Conservation (phyloP, 2,329 filamentous ascomycete species). For the Kalmusia sp. region DNA sequence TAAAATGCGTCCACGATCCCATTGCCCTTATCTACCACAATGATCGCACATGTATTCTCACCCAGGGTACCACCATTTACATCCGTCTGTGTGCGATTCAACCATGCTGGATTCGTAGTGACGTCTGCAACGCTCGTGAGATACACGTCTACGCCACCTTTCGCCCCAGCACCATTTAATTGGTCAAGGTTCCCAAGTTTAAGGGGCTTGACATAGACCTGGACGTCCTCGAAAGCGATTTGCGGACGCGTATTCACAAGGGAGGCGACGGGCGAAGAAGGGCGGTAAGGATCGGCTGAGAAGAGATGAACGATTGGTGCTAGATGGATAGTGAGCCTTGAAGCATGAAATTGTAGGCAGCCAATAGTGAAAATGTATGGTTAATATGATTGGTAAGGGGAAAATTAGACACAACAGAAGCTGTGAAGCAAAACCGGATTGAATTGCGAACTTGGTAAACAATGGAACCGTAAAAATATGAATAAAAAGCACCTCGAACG, state of each 20-base stretch:
- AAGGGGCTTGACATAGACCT: constrained; percentile 28
- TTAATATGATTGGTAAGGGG: neutral
- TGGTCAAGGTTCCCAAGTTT: constrained; percentile 47
- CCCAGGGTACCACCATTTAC: constrained; percentile 53
- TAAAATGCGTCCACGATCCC: constrained; percentile 64
- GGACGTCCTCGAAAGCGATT: constrained; percentile 27
- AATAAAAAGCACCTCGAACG: neutral
- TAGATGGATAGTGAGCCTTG: constrained; percentile 9
- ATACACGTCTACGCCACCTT: constrained; percentile 36
- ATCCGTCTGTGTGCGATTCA: constrained; percentile 59
- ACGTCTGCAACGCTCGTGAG: constrained; percentile 49
- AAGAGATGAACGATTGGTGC: constrained; percentile 52
- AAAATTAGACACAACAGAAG: no score
- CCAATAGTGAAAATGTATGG: neutral
- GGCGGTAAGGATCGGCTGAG: constrained; percentile 46
- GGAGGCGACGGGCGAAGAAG: constrained; percentile 47
- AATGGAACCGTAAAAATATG: neutral
- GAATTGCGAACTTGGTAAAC: no score
- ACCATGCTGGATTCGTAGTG: constrained; percentile 44
- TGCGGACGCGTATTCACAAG: constrained; percentile 46
- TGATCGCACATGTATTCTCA: constrained; percentile 57
- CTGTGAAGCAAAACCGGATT: no score
- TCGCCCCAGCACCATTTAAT: constrained; percentile 41
- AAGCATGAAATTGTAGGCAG: neutral
- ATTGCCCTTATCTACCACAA: constrained; percentile 62